Evolutionary conservation across 2,329 filamentous ascomycete species (phyloP).

Genomic region (Aspergillus eucalypticola): DNA sequence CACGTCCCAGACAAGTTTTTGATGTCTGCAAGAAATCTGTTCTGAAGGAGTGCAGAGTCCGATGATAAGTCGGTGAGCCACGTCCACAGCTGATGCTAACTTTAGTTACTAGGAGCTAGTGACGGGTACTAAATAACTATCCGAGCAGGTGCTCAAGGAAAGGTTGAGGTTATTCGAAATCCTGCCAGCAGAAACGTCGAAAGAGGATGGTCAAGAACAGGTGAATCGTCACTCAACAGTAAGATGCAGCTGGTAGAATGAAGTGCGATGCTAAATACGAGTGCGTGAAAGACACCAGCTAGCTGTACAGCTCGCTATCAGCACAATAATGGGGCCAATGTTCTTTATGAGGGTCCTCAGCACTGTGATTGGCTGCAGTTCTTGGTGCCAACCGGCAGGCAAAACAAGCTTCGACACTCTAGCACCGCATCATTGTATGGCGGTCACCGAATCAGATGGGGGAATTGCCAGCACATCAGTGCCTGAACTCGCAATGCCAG

Average conservation of each 20-base stretch:
- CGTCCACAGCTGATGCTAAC: not conserved
- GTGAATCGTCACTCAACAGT: not conserved
- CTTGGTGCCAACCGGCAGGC: constrained; percentile 3
- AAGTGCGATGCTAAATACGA: not conserved
- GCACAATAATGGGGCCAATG: not conserved
- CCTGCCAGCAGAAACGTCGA: not conserved
- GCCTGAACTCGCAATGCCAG: not conserved
- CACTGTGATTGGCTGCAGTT: constrained; percentile 1
- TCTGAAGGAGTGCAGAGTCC: not conserved
- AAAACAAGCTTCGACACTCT: constrained; percentile 2
- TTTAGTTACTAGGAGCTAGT: not conserved
- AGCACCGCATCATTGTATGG: constrained; percentile 1
- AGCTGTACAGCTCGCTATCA: not conserved
- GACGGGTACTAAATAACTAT: not conserved
- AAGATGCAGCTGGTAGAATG: not conserved
- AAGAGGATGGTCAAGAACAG: not conserved
- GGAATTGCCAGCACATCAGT: not conserved
- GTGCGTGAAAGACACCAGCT: not conserved
- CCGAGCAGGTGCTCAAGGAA: not conserved
- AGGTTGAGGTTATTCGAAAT: not conserved
- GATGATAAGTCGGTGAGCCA: constrained; percentile 7
- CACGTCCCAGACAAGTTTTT: not conserved
- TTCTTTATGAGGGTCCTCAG: not conserved
- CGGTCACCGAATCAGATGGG: not conserved
- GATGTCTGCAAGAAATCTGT: not conserved